These are phyloP conservation scores for Paragyromitra xinjiangensis DNA, from an alignment of 495 filamentous ascomycete genomes.

Conservation along the genomic window DNA sequence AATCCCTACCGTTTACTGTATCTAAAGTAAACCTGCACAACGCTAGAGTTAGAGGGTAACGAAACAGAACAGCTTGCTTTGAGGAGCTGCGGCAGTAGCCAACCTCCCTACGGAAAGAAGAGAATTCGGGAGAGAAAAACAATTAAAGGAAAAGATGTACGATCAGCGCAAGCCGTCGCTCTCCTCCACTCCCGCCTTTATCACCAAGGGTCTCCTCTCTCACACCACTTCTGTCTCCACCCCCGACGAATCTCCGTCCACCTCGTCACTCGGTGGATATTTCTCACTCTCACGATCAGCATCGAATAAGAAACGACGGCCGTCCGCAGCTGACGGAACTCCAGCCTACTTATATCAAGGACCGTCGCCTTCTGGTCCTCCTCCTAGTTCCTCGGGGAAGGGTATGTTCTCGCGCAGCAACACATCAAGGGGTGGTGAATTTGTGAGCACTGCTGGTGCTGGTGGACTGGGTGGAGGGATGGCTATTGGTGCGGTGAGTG, in stretches of 20 bases:
- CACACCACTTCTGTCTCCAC: conserved; percentile 55
- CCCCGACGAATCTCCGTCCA: conserved; percentile 50
- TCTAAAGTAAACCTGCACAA: conserved; percentile 10
- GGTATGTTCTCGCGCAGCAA: conserved; percentile 53
- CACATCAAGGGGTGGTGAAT: conserved; percentile 37
- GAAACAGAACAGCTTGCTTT: not conserved
- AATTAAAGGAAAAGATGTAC: conserved; percentile 29
- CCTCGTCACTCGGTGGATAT: conserved; percentile 54
- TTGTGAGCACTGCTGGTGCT: conserved; percentile 15
- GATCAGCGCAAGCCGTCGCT: conserved; percentile 55
- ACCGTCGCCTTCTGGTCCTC: conserved; percentile 39
- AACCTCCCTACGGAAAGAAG: conserved; percentile 4
- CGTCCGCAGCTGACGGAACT: conserved; percentile 37
- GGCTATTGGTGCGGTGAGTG: conserved; percentile 29
- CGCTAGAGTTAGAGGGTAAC: conserved; percentile 2
- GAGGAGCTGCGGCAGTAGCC: conserved; percentile 8
- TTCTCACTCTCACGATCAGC: conserved; percentile 54
- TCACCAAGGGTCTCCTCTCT: conserved; percentile 54
- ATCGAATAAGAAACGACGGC: conserved; percentile 50
- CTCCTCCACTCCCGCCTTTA: conserved; percentile 54
- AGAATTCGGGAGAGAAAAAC: not conserved
- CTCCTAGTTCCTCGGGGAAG: conserved; percentile 44
- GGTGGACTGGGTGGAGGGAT: conserved; percentile 32
- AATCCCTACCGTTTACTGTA: conserved; percentile 5
- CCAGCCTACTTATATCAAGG: conserved; percentile 45